Percentiles rank a stretch among this genome's conserved stretches.
These are phyloP conservation scores for Phytophthora pini DNA, from an alignment of 352 stramenopile species.

Conservation along the genomic window DNA sequence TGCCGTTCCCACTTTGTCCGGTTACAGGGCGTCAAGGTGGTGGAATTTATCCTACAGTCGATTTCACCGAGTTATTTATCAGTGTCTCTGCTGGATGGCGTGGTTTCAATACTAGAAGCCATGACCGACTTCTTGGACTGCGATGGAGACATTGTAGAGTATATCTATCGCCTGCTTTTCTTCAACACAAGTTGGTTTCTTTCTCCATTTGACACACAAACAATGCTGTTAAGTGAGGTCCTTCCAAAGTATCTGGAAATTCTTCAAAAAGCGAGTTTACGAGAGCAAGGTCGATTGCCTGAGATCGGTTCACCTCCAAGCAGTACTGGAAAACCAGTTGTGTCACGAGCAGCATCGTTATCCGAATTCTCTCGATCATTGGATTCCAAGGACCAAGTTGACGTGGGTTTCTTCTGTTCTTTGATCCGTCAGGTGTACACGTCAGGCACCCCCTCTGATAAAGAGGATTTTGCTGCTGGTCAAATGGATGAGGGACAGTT, in stretches of 20 bases:
- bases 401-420: constrained; percentile 82
- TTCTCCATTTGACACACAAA: constrained; percentile 77
- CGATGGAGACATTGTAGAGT: constrained; percentile 41
- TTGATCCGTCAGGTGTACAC: constrained; percentile 76
- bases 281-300: constrained; percentile 18
- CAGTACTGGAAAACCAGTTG: constrained; percentile 15
- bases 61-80: constrained; percentile 82
- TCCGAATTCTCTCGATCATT: constrained; percentile 35
- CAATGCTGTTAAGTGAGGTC: constrained; percentile 64
- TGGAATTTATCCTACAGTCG: constrained; percentile 78
- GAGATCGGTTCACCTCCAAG: constrained; percentile 17
- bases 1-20: constrained; percentile 81
- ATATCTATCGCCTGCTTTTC: constrained; percentile 74
- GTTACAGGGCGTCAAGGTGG: constrained; percentile 71
- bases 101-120: constrained; percentile 69
- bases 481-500: constrained; percentile 50
- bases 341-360: constrained; percentile 23
- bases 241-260: constrained; percentile 66
- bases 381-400: constrained; percentile 44
- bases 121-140: constrained; percentile 50
- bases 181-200: constrained; percentile 85
- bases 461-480: constrained; percentile 26
- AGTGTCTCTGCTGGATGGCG: constrained; percentile 56
- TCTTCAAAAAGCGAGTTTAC: constrained; percentile 43
- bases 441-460: constrained; percentile 29